A percentile compares a stretch with the other conserved stretches of the same genome.
Conservation (phyloP, 805 yeast genomes). For the Sugiyamaella lignohabitans region DNA sequence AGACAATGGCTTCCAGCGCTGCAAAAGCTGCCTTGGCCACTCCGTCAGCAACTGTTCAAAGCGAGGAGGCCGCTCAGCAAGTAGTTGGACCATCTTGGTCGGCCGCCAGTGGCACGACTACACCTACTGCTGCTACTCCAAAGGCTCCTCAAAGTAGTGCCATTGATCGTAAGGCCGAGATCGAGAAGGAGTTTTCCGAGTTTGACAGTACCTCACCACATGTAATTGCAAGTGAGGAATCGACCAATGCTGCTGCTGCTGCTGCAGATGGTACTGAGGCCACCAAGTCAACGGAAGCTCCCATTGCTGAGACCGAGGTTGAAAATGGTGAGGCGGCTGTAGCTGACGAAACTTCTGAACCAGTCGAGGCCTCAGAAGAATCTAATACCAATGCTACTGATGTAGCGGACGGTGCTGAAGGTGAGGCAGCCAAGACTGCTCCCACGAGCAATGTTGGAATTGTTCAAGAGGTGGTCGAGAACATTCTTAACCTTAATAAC, state of each 20-base stretch:
- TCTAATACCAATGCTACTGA: constrained; percentile 4
- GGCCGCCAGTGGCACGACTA: neutral
- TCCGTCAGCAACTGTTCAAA: constrained; percentile 4
- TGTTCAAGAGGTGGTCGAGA: constrained; percentile 7
- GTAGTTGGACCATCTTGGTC: neutral
- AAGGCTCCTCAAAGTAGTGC: constrained; percentile 1
- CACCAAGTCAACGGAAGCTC: no score
- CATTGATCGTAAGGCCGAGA: constrained; percentile 6
- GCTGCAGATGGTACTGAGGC: neutral
- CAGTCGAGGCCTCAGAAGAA: constrained; percentile 6
- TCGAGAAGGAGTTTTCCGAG: constrained; percentile 8
- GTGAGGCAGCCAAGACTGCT: constrained; percentile 6
- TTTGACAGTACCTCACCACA: constrained; percentile 5
- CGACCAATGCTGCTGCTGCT: constrained; percentile 1
- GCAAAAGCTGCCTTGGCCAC: constrained; percentile 8
- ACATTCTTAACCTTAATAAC: constrained; percentile 5
- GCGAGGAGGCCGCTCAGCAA: constrained; percentile 1
- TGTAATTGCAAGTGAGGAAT: constrained; percentile 7
- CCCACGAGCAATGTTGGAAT: constrained; percentile 14
- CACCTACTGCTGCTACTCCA: constrained; percentile 1
- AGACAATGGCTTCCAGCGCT: constrained; percentile 11
- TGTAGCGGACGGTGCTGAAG: neutral
- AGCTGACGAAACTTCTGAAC: constrained; percentile 6
- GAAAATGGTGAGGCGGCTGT: constrained; percentile 10
- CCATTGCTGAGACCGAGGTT: constrained; percentile 14